Evolutionary conservation across 495 filamentous ascomycete species (phyloP).

Genomic region (Penicillium paxilli): DNA sequence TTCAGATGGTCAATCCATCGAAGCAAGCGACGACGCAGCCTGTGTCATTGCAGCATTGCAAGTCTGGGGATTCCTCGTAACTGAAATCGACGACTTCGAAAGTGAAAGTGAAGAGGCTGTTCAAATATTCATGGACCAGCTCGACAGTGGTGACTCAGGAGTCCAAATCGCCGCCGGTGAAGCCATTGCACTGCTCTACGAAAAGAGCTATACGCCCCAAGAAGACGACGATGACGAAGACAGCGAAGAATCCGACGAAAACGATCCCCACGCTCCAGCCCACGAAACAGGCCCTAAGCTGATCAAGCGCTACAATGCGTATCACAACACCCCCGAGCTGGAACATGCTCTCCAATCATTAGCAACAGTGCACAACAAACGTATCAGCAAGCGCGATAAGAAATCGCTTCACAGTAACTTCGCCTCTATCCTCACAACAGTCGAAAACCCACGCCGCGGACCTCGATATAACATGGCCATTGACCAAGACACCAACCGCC

Average conservation of each 20-base stretch:
- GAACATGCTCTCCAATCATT: constrained; percentile 53
- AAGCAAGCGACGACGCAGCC: constrained; percentile 68
- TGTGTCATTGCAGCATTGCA: constrained; percentile 84
- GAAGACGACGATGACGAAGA: constrained; percentile 65
- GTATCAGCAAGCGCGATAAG: constrained; percentile 75
- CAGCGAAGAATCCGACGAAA: constrained; percentile 49
- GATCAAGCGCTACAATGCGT: constrained; percentile 59
- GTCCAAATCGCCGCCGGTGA: constrained; percentile 88
- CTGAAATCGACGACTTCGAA: constrained; percentile 78
- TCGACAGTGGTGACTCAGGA: constrained; percentile 69
- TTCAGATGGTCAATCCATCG: constrained; percentile 75
- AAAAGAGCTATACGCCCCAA: constrained; percentile 69
- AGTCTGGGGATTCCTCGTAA: constrained; percentile 87
- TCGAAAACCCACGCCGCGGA: constrained; percentile 74
- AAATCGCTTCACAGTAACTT: constrained; percentile 78
- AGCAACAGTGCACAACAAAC: constrained; percentile 62
- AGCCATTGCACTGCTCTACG: constrained; percentile 87
- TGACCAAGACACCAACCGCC: constrained; percentile 66
- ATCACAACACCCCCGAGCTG: constrained; percentile 55
- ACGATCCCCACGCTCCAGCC: constrained; percentile 49
- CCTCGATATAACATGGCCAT: constrained; percentile 72
- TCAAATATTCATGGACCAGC: constrained; percentile 86
- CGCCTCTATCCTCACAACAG: constrained; percentile 76
- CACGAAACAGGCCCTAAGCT: constrained; percentile 58
- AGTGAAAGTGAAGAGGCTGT: constrained; percentile 71